Evolutionary conservation across 2,329 filamentous ascomycete species (phyloP).

Genomic region (Ceratocystis colombiana): DNA sequence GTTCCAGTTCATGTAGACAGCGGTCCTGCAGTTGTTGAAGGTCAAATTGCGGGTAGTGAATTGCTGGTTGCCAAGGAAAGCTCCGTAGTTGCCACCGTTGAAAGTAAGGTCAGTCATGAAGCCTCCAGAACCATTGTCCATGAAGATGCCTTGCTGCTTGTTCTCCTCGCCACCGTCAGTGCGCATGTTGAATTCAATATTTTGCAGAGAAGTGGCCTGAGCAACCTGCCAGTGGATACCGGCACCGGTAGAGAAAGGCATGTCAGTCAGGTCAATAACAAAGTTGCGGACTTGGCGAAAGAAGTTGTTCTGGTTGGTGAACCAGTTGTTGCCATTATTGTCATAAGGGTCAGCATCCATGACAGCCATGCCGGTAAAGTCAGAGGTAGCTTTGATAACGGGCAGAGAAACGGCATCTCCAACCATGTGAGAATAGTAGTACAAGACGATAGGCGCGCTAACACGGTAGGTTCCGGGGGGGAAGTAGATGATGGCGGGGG

Average conservation of each 20-base stretch:
- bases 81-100: slow-evolving; percentile 68
- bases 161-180: slow-evolving; percentile 54
- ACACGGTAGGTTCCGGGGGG: slow-evolving; percentile 78
- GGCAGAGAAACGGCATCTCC: slow-evolving; percentile 67
- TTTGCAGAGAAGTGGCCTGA: slow-evolving; percentile 71
- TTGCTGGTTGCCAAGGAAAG: slow-evolving; percentile 77
- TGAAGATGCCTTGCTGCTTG: slow-evolving; percentile 67
- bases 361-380: slow-evolving; percentile 78
- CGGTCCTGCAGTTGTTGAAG: slow-evolving; percentile 73
- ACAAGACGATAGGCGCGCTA: slow-evolving; percentile 66
- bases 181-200: slow-evolving; percentile 71
- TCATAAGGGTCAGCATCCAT: slow-evolving; percentile 84
- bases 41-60: slow-evolving; percentile 75
- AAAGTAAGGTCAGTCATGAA: slow-evolving; percentile 77
- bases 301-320: slow-evolving; percentile 74
- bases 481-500: slow-evolving; percentile 84
- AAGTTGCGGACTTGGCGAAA: slow-evolving; percentile 77
- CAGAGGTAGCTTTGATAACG: slow-evolving; percentile 60
- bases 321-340: slow-evolving; percentile 58
- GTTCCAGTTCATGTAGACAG: slow-evolving; percentile 85
- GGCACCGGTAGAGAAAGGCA: slow-evolving; percentile 51
- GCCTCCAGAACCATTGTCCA: slow-evolving; percentile 75
- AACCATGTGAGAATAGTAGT: slow-evolving; percentile 89
- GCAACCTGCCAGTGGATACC: slow-evolving; percentile 80
- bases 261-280: slow-evolving; percentile 61